Percentiles rank a stretch among this genome's conserved stretches.
Conservation (phyloP, 1,284 basidiomycete species). For the Apiotrichum siamense region DNA sequence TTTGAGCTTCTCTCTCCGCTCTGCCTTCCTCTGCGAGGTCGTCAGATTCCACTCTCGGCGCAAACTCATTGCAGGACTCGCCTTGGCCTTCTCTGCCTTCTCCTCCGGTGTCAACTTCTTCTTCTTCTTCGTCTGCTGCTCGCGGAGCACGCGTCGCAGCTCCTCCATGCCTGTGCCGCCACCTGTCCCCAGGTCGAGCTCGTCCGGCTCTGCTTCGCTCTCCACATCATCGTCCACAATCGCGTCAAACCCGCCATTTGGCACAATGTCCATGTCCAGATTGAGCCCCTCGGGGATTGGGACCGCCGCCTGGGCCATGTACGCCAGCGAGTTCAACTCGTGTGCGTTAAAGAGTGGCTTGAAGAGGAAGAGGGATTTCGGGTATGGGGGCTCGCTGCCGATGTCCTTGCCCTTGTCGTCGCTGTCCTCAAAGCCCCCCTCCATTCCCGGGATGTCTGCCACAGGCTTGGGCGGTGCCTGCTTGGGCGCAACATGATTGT, state of each 20-base stretch:
- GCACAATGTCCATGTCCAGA: conserved; percentile 75
- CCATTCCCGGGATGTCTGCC: conserved; percentile 39
- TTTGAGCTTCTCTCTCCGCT: conserved; percentile 62
- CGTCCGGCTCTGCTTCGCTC: conserved; percentile 27
- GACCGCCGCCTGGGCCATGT: conserved; percentile 71
- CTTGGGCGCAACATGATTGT: conserved; percentile 50
- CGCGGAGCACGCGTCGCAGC: conserved; percentile 44
- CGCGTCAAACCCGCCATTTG: conserved; percentile 48
- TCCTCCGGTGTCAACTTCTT: conserved; percentile 37
- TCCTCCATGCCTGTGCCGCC: conserved; percentile 46
- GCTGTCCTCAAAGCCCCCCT: conserved; percentile 38
- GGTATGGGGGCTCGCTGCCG: conserved; percentile 50
- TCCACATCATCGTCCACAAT: conserved; percentile 23
- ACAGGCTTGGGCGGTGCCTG: not conserved
- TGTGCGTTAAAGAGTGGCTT: conserved; percentile 72
- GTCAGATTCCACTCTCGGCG: not conserved
- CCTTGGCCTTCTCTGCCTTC: conserved; percentile 38
- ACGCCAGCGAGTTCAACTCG: conserved; percentile 78
- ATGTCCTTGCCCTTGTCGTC: not conserved
- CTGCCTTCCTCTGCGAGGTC: conserved; percentile 61
- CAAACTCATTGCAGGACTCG: conserved; percentile 19
- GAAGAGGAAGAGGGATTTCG: conserved; percentile 83
- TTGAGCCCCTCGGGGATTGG: conserved; percentile 76
- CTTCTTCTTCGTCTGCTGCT: conserved; percentile 47
- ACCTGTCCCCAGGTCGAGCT: conserved; percentile 33